A percentile compares a stretch with the other conserved stretches of the same genome.
phyloP scores from a whole-genome alignment of 805 yeast genomes.

The Wickerhamiella azymoides region DNA sequence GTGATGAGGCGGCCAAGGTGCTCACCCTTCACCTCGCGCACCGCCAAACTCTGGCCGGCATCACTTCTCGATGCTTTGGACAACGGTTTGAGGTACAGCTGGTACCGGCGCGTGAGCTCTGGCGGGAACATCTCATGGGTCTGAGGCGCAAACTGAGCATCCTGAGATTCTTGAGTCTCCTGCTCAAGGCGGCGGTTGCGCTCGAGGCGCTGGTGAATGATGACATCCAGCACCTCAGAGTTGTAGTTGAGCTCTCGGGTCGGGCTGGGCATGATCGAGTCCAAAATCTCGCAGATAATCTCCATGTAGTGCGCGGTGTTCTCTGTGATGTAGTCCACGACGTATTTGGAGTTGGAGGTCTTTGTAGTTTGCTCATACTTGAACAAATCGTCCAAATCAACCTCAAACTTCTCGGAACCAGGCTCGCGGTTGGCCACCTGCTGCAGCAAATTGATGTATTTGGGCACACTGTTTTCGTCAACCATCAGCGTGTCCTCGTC shows the following conservation, averaged over 20 bases:
- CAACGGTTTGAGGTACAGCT: constrained; percentile 73
- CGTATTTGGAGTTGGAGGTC: constrained; percentile 24
- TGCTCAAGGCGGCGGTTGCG: constrained; percentile 25
- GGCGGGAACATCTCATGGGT: constrained; percentile 61
- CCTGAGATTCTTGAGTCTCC: not conserved
- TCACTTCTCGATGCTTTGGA: constrained; percentile 25
- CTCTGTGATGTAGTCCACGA: constrained; percentile 47
- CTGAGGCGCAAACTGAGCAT: constrained; percentile 2
- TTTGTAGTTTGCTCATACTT: constrained; percentile 42
- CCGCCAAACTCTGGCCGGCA: constrained; percentile 52
- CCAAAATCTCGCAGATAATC: constrained; percentile 59
- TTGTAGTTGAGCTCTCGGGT: constrained; percentile 62
- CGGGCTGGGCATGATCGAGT: constrained; percentile 77
- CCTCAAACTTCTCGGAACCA: constrained; percentile 36
- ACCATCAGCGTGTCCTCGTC: constrained; percentile 15
- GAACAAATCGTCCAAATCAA: constrained; percentile 77
- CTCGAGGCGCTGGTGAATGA: constrained; percentile 75
- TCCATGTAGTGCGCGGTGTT: constrained; percentile 75
- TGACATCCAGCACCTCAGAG: constrained; percentile 87
- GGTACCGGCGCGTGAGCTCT: constrained; percentile 72
- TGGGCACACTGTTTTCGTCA: constrained; percentile 26
- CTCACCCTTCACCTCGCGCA: constrained; percentile 75
- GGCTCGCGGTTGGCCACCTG: constrained; percentile 72
- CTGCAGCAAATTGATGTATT: constrained; percentile 64
- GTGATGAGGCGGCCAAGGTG: constrained; percentile 79